Base-by-base conservation (phyloP, 164 flowering plant genomes). In the Vitis vinifera region DNA sequence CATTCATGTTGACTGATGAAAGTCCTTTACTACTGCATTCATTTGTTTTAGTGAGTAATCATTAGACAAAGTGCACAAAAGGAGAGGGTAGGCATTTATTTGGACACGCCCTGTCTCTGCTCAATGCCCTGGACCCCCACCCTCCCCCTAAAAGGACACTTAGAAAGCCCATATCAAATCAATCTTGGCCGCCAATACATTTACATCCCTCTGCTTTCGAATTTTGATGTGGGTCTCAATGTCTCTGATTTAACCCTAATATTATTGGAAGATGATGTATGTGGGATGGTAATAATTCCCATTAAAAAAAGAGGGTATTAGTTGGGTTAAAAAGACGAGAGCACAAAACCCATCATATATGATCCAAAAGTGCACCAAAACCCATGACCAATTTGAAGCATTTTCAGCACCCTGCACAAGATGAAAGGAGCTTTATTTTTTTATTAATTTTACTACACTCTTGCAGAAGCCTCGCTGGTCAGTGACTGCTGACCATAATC, bases 11-110 rank as follows among this genome's bases (percentile, higher is more conserved):
- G 74, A 58, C 68, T 57, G 55, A 15, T 37, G 19, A 23, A 37
- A 51, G 23, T 47, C 53, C 29, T 55, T 61, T 23, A 23, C 60
- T 47, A 37, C 51, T 53, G 13, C 66, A 31, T 58, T 67, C 70
- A 60, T 29, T 55, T 67, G 75, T 44, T 67, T 62, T 55, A 67
- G 71, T 63, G 71, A 71, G 65, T 63, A 71, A 75, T 67, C 71
- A 75, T 75, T 75, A 37, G 66, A 66, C 74, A 75, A 56, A 71
- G 63, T 70, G 64, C 74, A 62, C 29, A 66, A 70, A 62, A 66
- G 51, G 7, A 67, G 58, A 61, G 48, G 59, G 67, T 59, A 11
- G 23, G 44, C 44, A 37, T 30, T 59, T 17, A 16, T 62, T 52
- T 1, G 68, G 64, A 55, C 56, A 64, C 69, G 56, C 19, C 13